Evolutionary conservation across 805 yeast species (phyloP).

Genomic region (Debaryomyces maramus): DNA sequence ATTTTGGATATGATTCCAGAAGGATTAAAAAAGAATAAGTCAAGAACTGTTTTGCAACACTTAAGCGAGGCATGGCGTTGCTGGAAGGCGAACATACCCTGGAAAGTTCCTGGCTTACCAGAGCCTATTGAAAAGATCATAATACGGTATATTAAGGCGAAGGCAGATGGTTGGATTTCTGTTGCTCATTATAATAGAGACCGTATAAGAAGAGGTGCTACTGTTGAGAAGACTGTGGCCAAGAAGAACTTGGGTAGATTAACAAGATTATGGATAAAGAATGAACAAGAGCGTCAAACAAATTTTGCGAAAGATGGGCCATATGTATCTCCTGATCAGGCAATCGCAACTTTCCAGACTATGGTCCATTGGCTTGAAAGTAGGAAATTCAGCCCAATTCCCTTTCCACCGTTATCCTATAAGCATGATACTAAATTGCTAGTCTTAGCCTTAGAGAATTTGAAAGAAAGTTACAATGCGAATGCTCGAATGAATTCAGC

Average conservation of each 20-base stretch:
- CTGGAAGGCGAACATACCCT: slow-evolving; percentile 98
- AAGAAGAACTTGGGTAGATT: slow-evolving; percentile 90
- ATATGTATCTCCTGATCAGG: slow-evolving; percentile 80
- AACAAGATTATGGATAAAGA: slow-evolving; percentile 88
- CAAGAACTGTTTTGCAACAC: slow-evolving; percentile 87
- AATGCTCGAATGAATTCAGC: slow-evolving; percentile 77
- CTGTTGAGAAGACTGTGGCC: slow-evolving; percentile 92
- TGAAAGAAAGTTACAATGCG: slow-evolving; percentile 71
- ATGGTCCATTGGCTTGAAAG: slow-evolving; percentile 91
- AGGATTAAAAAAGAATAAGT: slow-evolving; percentile 81
- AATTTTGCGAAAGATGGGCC: slow-evolving; percentile 84
- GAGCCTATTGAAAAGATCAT: slow-evolving; percentile 84
- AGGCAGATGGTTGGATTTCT: slow-evolving; percentile 95
- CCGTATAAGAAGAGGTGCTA: slow-evolving; percentile 82
- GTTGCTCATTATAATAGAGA: slow-evolving; percentile 93
- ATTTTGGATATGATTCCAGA: slow-evolving; percentile 97
- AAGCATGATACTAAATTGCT: slow-evolving; percentile 91
- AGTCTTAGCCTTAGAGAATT: slow-evolving; percentile 82
- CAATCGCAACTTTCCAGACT: slow-evolving; percentile 79
- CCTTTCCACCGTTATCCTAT: slow-evolving; percentile 89
- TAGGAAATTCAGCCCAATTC: slow-evolving; percentile 80
- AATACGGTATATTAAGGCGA: slow-evolving; percentile 86
- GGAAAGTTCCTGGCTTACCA: slow-evolving; percentile 97
- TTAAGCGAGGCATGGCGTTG: slow-evolving; percentile 98
- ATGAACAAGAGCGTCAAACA: slow-evolving; percentile 87